Evolutionary conservation across 306 rosid species (phyloP).

Genomic region (Sindora glabra): DNA sequence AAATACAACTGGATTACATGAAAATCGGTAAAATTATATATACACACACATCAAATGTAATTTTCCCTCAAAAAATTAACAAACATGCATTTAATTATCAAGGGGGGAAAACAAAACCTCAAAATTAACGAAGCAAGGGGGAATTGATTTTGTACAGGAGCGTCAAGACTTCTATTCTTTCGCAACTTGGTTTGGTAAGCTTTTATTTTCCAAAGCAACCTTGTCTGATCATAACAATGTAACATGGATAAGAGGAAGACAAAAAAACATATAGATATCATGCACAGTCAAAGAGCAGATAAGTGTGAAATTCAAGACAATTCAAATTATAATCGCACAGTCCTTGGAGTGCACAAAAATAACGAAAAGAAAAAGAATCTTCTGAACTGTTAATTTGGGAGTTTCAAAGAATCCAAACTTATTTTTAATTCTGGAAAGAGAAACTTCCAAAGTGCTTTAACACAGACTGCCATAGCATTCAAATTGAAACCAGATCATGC

Average conservation of each 20-base stretch:
- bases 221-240: neutral
- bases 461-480: neutral
- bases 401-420: too few relatives aligned
- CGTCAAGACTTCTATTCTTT: neutral
- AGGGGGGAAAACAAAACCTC: neutral
- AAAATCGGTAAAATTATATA: too few relatives aligned
- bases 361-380: neutral
- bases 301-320: neutral
- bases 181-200: neutral
- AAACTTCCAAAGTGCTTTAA: constrained; percentile 10
- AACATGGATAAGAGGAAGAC: constrained; percentile 1
- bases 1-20: too few relatives aligned
- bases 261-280: too few relatives aligned
- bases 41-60: too few relatives aligned
- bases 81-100: neutral
- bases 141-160: neutral
- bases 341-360: neutral
- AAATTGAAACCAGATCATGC: constrained; percentile 3
- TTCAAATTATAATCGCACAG: neutral
- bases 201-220: neutral
- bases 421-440: neutral
- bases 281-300: neutral
- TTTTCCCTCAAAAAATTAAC: too few relatives aligned
- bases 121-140: neutral
- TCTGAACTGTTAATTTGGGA: too few relatives aligned